phyloP scores from a whole-genome alignment of 768 basidiomycete species.

The Mycena floridula region DNA sequence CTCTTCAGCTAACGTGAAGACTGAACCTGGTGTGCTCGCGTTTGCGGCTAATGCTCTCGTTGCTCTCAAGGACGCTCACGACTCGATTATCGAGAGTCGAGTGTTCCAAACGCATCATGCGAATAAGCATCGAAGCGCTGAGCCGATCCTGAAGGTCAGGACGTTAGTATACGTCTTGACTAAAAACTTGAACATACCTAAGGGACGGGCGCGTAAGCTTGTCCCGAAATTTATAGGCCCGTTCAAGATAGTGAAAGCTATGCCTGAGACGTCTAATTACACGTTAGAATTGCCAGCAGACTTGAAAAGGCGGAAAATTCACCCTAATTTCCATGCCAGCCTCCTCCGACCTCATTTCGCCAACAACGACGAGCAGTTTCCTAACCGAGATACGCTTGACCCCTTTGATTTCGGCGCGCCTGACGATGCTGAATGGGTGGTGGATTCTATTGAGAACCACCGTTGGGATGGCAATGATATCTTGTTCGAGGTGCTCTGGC shows the following conservation, averaged over 20 bases:
- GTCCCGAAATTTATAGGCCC: conserved; percentile 9
- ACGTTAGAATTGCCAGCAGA: no score
- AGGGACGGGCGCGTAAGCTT: conserved; percentile 9
- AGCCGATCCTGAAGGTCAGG: conserved; percentile 10
- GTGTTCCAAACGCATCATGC: conserved; percentile 17
- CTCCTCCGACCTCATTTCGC: no score
- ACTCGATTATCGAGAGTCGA: conserved; percentile 21
- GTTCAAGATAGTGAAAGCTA: no score
- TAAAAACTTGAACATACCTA: no score
- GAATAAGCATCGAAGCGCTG: conserved; percentile 10
- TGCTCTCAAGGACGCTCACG: conserved; percentile 19
- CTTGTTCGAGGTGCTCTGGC: conserved; percentile 11
- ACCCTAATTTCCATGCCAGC: no score
- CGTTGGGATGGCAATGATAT: conserved; percentile 6
- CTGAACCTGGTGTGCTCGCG: background rate
- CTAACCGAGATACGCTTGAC: no score
- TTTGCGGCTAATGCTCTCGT: conserved; percentile 15
- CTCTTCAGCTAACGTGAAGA: background rate
- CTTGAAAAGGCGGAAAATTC: no score
- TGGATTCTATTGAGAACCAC: conserved; percentile 9
- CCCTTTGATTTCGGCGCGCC: no score
- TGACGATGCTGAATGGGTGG: conserved; percentile 6
- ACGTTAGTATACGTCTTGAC: conserved; percentile 17
- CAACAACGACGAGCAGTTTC: no score
- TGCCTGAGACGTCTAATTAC: no score